phyloP scores from a whole-genome alignment of 305 asterid genomes.

The Fraxinus sp. region DNA sequence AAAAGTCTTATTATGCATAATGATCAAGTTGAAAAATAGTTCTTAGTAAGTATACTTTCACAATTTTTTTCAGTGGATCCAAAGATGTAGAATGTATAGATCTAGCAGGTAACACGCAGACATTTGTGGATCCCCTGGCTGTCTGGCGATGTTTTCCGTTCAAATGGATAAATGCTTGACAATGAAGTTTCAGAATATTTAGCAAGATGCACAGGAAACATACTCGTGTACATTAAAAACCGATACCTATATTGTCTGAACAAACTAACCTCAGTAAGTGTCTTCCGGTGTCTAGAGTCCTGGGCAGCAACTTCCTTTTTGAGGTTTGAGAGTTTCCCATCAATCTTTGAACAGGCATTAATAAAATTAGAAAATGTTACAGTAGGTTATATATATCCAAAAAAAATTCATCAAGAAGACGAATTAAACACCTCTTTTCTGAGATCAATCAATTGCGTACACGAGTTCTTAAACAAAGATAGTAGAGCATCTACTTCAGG shows the following conservation, averaged over 20 bases:
- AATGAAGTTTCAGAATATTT: neutral
- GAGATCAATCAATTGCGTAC: constrained; percentile 77
- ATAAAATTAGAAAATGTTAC: constrained; percentile 26
- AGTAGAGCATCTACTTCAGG: constrained; percentile 92
- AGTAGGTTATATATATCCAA: constrained; percentile 9
- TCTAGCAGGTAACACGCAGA: neutral
- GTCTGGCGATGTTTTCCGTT: neutral
- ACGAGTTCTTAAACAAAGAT: constrained; percentile 80
- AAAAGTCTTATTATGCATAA: neutral
- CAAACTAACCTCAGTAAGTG: constrained; percentile 82
- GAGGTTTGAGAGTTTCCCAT: constrained; percentile 78
- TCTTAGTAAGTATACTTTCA: neutral
- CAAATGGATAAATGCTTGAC: neutral
- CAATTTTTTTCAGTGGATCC: neutral
- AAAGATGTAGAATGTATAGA: neutral
- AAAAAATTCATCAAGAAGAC: constrained; percentile 10
- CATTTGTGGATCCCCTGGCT: neutral
- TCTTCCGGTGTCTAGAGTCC: constrained; percentile 88
- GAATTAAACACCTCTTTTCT: constrained; percentile 64
- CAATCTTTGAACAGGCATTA: constrained; percentile 54
- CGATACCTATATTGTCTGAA: neutral
- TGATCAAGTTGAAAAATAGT: neutral
- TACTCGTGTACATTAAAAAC: constrained; percentile 6
- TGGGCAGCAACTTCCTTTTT: constrained; percentile 81
- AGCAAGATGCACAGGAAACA: constrained; percentile 1